Percentiles rank a stretch among this genome's conserved stretches.
phyloP scores from a whole-genome alignment of 1,284 basidiomycete genomes.

The Athelia psychrophila region DNA sequence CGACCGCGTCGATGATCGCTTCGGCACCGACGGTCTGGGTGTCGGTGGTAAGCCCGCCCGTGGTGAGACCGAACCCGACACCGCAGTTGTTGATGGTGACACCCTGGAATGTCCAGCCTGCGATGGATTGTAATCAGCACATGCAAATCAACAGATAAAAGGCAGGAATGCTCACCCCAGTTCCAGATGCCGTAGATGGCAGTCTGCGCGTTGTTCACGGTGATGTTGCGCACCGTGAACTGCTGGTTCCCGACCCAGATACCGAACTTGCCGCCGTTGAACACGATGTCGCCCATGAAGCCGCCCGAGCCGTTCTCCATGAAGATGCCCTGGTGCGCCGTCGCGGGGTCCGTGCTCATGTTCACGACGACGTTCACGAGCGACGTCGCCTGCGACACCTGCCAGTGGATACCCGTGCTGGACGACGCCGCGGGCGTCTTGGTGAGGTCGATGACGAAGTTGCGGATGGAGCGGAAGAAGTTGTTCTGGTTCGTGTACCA shows the following conservation, averaged over 20 bases:
- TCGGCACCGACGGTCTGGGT: slow-evolving; percentile 43
- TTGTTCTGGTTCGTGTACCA: slow-evolving; percentile 53
- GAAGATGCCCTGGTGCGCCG: slow-evolving; percentile 44
- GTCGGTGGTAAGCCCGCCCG: slow-evolving; percentile 29
- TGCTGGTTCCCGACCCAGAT: slow-evolving; percentile 52
- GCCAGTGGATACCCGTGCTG: slow-evolving; percentile 72
- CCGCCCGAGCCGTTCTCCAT: slow-evolving; percentile 65
- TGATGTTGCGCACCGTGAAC: slow-evolving; percentile 53
- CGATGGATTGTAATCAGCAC: slow-evolving; percentile 5
- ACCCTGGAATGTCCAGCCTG: slow-evolving; percentile 44
- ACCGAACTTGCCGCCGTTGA: slow-evolving; percentile 49
- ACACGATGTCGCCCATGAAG: slow-evolving; percentile 54
- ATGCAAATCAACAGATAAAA: background rate
- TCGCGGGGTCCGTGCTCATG: slow-evolving; percentile 41
- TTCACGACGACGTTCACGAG: slow-evolving; percentile 53
- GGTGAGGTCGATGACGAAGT: slow-evolving; percentile 54
- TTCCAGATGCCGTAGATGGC: slow-evolving; percentile 42
- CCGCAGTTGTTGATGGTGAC: slow-evolving; percentile 47
- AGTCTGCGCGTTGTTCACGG: slow-evolving; percentile 43
- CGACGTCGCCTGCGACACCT: slow-evolving; percentile 78
- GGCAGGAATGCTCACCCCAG: slow-evolving; percentile 34
- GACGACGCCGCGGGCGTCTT: slow-evolving; percentile 43
- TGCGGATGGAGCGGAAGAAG: slow-evolving; percentile 63
- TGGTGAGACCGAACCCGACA: slow-evolving; percentile 43
- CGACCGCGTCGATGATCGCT: slow-evolving; percentile 61